A percentile compares a stretch with the other conserved stretches of the same genome.
phyloP scores from a whole-genome alignment of 2,329 filamentous ascomycete species.

The Colletotrichum cordylinicola region DNA sequence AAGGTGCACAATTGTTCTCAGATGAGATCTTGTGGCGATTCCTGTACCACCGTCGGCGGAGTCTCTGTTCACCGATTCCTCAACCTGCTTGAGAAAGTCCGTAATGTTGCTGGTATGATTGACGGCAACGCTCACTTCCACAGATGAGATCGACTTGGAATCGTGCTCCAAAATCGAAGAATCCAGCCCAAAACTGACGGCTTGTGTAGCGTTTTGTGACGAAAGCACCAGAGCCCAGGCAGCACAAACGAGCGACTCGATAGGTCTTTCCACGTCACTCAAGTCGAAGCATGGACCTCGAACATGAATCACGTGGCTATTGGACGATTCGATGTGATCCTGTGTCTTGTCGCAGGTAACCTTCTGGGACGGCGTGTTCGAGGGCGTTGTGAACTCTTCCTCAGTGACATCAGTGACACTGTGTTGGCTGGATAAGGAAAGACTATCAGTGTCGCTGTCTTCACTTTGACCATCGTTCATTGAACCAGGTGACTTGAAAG shows the following conservation, averaged over 20 bases:
- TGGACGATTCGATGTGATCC: background rate
- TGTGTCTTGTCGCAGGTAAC: background rate
- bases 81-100: background rate
- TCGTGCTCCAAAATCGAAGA: accelerated
- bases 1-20: background rate
- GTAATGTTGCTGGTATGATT: background rate
- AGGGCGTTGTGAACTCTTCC: background rate
- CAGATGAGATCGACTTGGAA: background rate
- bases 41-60: accelerated
- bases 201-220: background rate
- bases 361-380: background rate
- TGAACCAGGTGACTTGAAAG: background rate
- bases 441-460: background rate
- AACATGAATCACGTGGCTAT: background rate
- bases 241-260: background rate
- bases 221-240: slow-evolving; percentile 6
- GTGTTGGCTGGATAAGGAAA: background rate
- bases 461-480: background rate
- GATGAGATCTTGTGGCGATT: too few species aligned
- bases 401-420: background rate
- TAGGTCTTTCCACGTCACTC: background rate
- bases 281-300: background rate
- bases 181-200: background rate
- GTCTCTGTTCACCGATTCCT: background rate
- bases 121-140: background rate